phyloP scores from a whole-genome alignment of 23 red algal species.

The Gracilaria vermiculophylla region DNA sequence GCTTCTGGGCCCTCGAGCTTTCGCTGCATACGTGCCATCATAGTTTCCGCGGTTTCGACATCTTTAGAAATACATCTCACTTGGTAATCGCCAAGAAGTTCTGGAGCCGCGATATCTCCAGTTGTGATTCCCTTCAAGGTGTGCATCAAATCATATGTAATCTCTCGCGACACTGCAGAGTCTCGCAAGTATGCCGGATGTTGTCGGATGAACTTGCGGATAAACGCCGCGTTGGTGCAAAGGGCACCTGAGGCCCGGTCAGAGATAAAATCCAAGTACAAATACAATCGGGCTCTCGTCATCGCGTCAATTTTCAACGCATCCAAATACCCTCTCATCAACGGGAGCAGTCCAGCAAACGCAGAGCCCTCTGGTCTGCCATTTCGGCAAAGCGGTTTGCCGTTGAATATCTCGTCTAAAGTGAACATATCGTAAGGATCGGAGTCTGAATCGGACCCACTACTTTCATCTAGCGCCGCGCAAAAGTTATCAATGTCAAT shows the following conservation, averaged over 20 bases:
- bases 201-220: constrained; percentile 80
- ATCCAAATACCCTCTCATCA: constrained; percentile 90
- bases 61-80: constrained; percentile 40
- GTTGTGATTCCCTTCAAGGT: constrained; percentile 60
- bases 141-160: constrained; percentile 85
- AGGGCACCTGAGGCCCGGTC: constrained; percentile 76
- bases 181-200: constrained; percentile 79
- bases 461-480: not conserved
- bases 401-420: constrained; percentile 97
- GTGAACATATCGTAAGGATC: constrained; percentile 83
- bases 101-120: constrained; percentile 54
- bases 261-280: constrained; percentile 92
- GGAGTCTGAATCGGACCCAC: constrained; percentile 68
- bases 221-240: constrained; percentile 79
- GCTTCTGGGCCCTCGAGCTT: constrained; percentile 55
- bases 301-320: constrained; percentile 66
- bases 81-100: constrained; percentile 84
- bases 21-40: constrained; percentile 66
- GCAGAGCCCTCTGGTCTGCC: constrained; percentile 44
- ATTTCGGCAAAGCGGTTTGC: constrained; percentile 72
- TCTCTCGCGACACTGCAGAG: constrained; percentile 68
- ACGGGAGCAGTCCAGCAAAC: constrained; percentile 94
- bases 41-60: constrained; percentile 31
- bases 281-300: constrained; percentile 46
- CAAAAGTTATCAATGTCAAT: constrained; percentile 58